Evolutionary conservation across 176 grass and related monocot genomes (phyloP).

Genomic region (Zoysia pacifica): DNA sequence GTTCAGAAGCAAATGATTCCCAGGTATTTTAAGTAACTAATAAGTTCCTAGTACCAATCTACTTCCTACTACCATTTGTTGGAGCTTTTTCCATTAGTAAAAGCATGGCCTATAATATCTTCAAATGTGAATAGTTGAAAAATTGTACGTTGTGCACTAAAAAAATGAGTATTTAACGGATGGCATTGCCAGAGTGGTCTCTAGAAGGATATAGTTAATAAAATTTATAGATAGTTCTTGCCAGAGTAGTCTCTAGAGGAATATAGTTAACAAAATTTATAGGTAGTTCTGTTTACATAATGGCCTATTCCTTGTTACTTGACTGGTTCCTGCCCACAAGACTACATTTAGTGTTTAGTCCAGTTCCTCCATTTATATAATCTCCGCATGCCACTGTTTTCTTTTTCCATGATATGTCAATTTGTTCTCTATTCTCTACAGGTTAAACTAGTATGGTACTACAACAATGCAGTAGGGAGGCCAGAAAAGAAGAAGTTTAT

Average conservation of each 20-base stretch:
- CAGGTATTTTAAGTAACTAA: slow-evolving; percentile 47
- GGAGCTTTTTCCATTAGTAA: slow-evolving; percentile 7
- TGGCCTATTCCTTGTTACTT: not conserved
- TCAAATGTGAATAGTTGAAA: slow-evolving; percentile 8
- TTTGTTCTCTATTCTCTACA: slow-evolving; percentile 4
- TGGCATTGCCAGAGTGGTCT: not conserved
- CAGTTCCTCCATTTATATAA: not conserved
- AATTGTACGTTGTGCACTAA: not conserved
- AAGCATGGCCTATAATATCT: not conserved
- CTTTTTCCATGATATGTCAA: not conserved
- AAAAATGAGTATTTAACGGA: not conserved
- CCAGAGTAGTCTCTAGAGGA: not conserved
- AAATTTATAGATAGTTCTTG: not conserved
- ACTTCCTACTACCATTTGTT: not conserved
- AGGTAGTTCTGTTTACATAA: not conserved
- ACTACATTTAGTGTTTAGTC: not conserved
- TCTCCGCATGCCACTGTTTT: not conserved
- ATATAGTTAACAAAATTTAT: not conserved
- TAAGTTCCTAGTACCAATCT: not conserved
- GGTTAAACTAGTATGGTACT: slow-evolving; percentile 94
- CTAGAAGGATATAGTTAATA: not conserved
- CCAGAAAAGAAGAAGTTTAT: slow-evolving; percentile 96
- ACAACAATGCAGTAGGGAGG: slow-evolving; percentile 95
- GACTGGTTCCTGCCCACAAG: not conserved
- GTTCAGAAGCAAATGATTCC: slow-evolving; percentile 98